Conservation (phyloP, 2,329 filamentous ascomycete genomes). For the Arachnomyces sp. region DNA sequence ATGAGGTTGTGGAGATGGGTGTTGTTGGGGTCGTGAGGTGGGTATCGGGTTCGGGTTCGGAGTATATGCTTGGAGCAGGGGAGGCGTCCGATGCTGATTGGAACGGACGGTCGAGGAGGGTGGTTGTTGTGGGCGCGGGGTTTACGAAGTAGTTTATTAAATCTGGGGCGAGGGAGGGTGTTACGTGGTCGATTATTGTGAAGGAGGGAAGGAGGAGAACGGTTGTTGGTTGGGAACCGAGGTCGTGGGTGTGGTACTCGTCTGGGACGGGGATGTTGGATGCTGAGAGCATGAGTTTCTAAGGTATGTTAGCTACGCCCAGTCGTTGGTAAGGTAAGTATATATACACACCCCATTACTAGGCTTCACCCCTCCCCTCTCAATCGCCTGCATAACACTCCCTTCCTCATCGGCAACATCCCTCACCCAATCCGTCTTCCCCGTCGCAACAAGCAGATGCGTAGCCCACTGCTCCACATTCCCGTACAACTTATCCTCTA, state of each 20-base stretch:
- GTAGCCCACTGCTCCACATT: constrained; percentile 79
- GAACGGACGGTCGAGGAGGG: constrained; percentile 43
- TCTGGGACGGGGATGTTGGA: constrained; percentile 79
- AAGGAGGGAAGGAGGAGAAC: constrained; percentile 81
- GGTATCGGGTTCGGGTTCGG: neutral
- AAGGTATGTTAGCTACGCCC: no score
- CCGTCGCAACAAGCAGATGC: constrained; percentile 87
- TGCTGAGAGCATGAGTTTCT: constrained; percentile 84
- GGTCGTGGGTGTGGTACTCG: constrained; percentile 49
- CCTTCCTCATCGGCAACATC: constrained; percentile 83
- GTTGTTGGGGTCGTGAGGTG: neutral
- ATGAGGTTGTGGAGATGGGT: neutral
- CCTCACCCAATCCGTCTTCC: constrained; percentile 88
- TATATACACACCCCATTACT: constrained; percentile 36
- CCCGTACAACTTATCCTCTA: constrained; percentile 72
- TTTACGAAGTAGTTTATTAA: constrained; percentile 65
- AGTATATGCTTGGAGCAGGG: neutral
- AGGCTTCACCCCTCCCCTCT: constrained; percentile 33
- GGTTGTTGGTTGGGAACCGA: constrained; percentile 59
- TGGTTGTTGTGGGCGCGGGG: constrained; percentile 63
- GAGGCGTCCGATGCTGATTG: constrained; percentile 5
- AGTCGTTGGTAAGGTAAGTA: no score
- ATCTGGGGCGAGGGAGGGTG: constrained; percentile 61
- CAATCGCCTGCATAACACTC: constrained; percentile 71
- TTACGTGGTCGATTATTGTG: constrained; percentile 73